These are phyloP conservation scores for Tagetes patula DNA, from an alignment of 129 eudicot genomes.

Conservation along the genomic window DNA sequence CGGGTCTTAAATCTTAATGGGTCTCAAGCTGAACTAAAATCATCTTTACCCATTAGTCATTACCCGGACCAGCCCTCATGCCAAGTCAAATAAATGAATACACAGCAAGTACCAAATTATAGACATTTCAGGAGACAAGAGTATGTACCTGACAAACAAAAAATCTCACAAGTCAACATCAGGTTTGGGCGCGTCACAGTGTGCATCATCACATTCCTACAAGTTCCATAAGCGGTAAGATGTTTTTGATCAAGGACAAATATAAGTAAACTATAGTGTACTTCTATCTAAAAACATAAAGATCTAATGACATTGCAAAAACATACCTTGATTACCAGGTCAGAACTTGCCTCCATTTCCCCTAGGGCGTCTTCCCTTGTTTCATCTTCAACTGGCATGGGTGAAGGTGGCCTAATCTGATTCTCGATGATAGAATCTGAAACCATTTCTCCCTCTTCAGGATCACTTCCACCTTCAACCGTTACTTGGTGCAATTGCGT, in stretches of 20 bases:
- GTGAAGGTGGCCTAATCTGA: constrained; percentile 38
- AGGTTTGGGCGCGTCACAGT: not conserved
- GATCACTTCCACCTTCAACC: constrained; percentile 54
- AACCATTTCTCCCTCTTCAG: constrained; percentile 76
- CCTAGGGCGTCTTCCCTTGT: constrained; percentile 32
- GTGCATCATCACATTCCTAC: constrained; percentile 36
- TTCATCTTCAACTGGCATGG: constrained; percentile 43
- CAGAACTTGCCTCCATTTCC: constrained; percentile 46
- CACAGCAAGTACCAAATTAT: constrained; percentile 15
- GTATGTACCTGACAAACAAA: constrained; percentile 18
- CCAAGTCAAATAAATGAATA: not conserved
- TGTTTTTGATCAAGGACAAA: not conserved
- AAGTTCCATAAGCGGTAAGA: constrained; percentile 3
- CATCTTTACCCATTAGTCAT: not conserved
- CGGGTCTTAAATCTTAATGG: no score
- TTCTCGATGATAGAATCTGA: constrained; percentile 38
- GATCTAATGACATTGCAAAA: constrained; percentile 12
- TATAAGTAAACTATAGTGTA: not conserved
- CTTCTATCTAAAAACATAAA: not conserved
- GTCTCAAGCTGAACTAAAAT: not conserved
- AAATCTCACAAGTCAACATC: constrained; percentile 10
- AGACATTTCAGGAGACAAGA: not conserved
- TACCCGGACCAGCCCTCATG: not conserved
- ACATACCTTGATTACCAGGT: constrained; percentile 48
- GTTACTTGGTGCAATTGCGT: constrained; percentile 40